Evolutionary conservation across 495 filamentous ascomycete genomes (phyloP).

Genomic region (Podospora didyma): DNA sequence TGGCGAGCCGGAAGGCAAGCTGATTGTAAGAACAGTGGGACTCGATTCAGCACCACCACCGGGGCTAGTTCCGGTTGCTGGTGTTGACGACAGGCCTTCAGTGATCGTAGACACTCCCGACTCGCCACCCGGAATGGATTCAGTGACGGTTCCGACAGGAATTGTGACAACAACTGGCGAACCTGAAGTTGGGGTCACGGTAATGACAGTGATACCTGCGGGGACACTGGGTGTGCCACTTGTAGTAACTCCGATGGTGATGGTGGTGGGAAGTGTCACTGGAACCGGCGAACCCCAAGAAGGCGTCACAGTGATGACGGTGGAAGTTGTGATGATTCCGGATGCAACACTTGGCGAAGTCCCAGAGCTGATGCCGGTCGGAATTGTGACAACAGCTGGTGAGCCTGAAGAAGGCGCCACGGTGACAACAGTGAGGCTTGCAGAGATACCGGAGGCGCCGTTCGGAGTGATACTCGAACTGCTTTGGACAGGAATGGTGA

Average conservation of each 20-base stretch:
- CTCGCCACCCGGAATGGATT: background rate
- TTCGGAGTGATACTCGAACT: background rate
- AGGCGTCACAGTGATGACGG: background rate
- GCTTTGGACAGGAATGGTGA: background rate
- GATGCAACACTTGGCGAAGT: background rate
- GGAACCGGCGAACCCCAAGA: background rate
- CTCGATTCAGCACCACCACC: background rate
- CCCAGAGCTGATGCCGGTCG: background rate
- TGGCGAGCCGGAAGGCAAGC: constrained; percentile 3
- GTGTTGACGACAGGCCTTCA: background rate
- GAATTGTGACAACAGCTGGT: constrained; percentile 2
- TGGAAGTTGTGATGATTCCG: background rate
- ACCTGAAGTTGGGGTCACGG: constrained; percentile 12
- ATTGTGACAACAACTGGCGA: constrained; percentile 13
- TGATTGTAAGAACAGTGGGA: constrained; percentile 4
- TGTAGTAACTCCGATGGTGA: background rate
- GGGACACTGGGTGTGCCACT: background rate
- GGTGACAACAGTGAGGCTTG: background rate
- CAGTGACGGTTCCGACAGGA: background rate
- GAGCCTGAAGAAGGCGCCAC: background rate
- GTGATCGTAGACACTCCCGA: background rate
- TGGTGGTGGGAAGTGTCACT: no score
- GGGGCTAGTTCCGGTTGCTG: background rate
- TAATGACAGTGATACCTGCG: constrained; percentile 2
- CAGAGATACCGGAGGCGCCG: background rate